Base-by-base conservation (phyloP, 164 flowering plant species). In the Nymphaea thermarum region DNA sequence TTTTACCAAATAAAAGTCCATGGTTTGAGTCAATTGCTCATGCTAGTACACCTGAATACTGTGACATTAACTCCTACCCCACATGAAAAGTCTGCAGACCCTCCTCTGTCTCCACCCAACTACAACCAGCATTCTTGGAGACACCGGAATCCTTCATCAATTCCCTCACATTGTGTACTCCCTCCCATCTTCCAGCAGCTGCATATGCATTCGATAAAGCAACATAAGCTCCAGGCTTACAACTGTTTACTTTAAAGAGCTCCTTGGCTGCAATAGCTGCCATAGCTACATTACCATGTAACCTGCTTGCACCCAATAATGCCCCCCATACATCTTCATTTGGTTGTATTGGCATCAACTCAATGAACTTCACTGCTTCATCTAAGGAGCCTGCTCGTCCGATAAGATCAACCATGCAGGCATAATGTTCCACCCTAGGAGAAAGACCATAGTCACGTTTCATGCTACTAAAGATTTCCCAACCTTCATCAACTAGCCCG, bases 241-340 rank as follows among this genome's bases (percentile, higher is more conserved):
- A 72, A 63, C 66, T 68, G 64, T 81, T 81, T 71, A 86, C 66
- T 77, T 85, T 88, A 77, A 87, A 91, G 60, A 94, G 74, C 71
- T 91, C 96, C 47, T 80, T 71, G 14, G 97, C 90, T 59, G 97
- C 99, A 43, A 82, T n/a, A 11, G 65, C 76, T 53, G 99, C 97
- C 84, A 88, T 77, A 68, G 86, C 87, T 11, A 84, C 80, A 70
- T 90, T 77, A 69, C 82, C 95, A 71, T 94, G 97, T 47, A 94
- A 70, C 63, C 78, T 83, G 65, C 84, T 82, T 8, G 95, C 86
- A 75, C 96, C 86, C 55, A 94, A 89, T 68, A 94, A 70, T 66
- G 95, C 95, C 7, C 89, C 95, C 99, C 98, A 93, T 18, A 94
- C 99, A 76, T 91, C 99, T 55, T 87, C 82, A 73, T 80, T 78